Evolutionary conservation across 805 yeast species (phyloP), one percentile per base, ranked within the genome.

Genomic region (Barnettozyma wickerhamii): DNA sequence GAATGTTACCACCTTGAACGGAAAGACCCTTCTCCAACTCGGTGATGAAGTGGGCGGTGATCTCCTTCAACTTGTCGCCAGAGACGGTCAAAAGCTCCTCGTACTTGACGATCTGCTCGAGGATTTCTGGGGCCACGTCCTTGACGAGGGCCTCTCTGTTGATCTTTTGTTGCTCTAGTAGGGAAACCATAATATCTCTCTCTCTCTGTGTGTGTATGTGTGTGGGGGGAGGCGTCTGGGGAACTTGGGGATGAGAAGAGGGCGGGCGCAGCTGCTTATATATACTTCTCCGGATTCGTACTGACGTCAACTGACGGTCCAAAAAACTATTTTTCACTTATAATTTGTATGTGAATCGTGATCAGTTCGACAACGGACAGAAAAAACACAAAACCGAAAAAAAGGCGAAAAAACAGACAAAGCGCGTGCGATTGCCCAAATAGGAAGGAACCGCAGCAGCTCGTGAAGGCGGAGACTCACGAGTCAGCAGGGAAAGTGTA

Each of bases 21-120:
- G 81, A 72, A 51, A 84, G 73, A 46, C 97, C 97, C 63, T 84
- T 84, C 49, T 80, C 78, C 55, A 91, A 77, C 66, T 91, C 98
- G 19, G 62, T 44, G 40, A 83, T 75, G 64, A 91, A 91, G 59
- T 83, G 95, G 35, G 75, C 73, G 37, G 87, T 79, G 64, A 91
- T 79, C 44, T 70, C 64, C 52, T 72, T 71, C 59, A 91, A 75
- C 49, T 71, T 77, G 7, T 70, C 79, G 12, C 75, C 69, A 18
- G 81, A 56, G 28, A 86, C 82, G 2, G 80, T 71, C 66, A 91
- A 79, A 35, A 77, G 63, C 13, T 66, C 55, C 60, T 84, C 91
- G 40, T 83, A 63, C 37, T 69, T 66, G 32, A 71, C 65, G 48
- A 84, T 71, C 56, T 80, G 82, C 20, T 70, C 69, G 54, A 77